Evolutionary conservation across 345 rosid genomes (phyloP).

Genomic region (Gossypium sturtianum): DNA sequence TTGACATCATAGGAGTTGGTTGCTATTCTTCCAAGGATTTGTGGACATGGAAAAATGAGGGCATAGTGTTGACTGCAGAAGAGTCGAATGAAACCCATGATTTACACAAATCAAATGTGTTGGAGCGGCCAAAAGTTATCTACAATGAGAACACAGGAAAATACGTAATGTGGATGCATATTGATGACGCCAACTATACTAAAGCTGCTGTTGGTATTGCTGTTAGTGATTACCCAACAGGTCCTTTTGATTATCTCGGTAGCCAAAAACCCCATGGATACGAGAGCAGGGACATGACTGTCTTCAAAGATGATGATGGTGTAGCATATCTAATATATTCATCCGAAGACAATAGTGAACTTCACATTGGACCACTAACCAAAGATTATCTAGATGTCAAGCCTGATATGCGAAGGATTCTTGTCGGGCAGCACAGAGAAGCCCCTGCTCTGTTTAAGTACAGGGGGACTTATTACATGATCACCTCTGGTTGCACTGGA

Average conservation of each 20-base stretch:
- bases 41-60: slow-evolving; percentile 90
- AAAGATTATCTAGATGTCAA: slow-evolving; percentile 68
- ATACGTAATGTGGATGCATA: slow-evolving; percentile 99
- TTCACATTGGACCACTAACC: slow-evolving; percentile 81
- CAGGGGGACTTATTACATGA: slow-evolving; percentile 76
- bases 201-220: slow-evolving; percentile 92
- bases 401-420: slow-evolving; percentile 44
- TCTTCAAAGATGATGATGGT: slow-evolving; percentile 82
- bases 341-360: slow-evolving; percentile 81
- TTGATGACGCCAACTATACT: slow-evolving; percentile 86
- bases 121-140: slow-evolving; percentile 90
- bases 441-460: slow-evolving; percentile 88
- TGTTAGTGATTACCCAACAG: slow-evolving; percentile 66
- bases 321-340: slow-evolving; percentile 78
- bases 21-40: slow-evolving; percentile 95
- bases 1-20: slow-evolving; percentile 88
- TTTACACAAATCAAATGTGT: slow-evolving; percentile 77
- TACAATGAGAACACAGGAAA: slow-evolving; percentile 64
- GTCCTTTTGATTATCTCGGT: slow-evolving; percentile 68
- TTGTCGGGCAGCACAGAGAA: slow-evolving; percentile 74
- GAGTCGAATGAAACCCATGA: slow-evolving; percentile 67
- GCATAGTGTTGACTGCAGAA: slow-evolving; percentile 71
- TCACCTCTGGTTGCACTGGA: slow-evolving; percentile 86
- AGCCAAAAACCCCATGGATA: slow-evolving; percentile 82
- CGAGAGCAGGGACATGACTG: slow-evolving; percentile 90